Conservation (phyloP, 805 yeast genomes). For the Schizosaccharomyces lindneri region DNA sequence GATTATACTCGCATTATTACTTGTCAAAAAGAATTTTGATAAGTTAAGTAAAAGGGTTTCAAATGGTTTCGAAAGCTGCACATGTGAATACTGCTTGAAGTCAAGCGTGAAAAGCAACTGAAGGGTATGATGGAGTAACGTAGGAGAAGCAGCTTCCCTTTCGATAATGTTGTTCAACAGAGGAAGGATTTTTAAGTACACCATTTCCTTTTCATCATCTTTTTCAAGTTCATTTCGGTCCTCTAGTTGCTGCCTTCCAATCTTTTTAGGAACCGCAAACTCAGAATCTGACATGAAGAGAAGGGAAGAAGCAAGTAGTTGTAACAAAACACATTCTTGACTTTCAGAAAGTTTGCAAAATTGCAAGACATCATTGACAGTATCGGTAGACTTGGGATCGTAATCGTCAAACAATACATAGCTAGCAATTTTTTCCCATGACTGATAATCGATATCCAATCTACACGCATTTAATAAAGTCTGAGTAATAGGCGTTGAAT, state of each 20-base stretch:
- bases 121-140: background rate
- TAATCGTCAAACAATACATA: background rate
- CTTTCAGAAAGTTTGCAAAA: background rate
- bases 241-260: background rate
- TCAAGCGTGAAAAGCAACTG: background rate
- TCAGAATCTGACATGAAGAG: background rate
- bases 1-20: background rate
- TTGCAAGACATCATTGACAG: background rate
- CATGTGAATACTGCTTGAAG: background rate
- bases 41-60: background rate
- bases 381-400: background rate
- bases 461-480: background rate
- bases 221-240: background rate
- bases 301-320: background rate
- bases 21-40: background rate
- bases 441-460: background rate
- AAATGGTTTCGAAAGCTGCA: background rate
- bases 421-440: background rate
- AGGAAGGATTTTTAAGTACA: background rate
- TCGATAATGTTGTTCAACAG: background rate
- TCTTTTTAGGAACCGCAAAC: background rate
- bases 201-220: background rate
- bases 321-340: background rate
- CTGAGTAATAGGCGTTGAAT: background rate
- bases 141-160: background rate